Percentiles rank a stretch among this genome's conserved stretches.
Conservation (phyloP, 768 basidiomycete species). For the Pulveroboletus frians region DNA sequence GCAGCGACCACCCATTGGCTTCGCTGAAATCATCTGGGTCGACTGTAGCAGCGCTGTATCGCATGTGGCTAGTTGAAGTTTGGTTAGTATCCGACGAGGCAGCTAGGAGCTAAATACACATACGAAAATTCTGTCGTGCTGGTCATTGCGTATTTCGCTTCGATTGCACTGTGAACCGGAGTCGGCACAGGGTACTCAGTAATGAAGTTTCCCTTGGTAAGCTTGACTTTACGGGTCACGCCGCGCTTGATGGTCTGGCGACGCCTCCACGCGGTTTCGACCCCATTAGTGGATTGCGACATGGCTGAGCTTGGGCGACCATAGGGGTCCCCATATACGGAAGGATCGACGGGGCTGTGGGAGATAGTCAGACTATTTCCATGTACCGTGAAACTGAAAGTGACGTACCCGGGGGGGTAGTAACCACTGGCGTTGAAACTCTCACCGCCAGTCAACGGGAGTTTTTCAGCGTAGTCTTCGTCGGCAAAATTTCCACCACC, state of each 20-base stretch:
- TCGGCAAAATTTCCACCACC: conserved; percentile 46
- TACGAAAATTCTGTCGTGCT: conserved; percentile 90
- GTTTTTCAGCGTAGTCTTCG: conserved; percentile 73
- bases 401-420: conserved; percentile 69
- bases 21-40: conserved; percentile 87
- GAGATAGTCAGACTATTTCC: conserved; percentile 1
- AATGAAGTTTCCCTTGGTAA: conserved; percentile 91
- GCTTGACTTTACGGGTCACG: conserved; percentile 90
- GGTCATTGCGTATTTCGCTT: conserved; percentile 66
- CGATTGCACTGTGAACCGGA: conserved; percentile 76
- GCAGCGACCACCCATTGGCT: conserved; percentile 78
- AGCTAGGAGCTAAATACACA: conserved; percentile 26
- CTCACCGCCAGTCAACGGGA: conserved; percentile 61
- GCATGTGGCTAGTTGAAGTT: conserved; percentile 59
- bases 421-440: conserved; percentile 51
- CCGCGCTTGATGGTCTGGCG: conserved; percentile 90
- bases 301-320: conserved; percentile 46
- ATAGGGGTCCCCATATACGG: conserved; percentile 65
- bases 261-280: conserved; percentile 60
- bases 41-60: conserved; percentile 87
- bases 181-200: conserved; percentile 85
- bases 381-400: background rate
- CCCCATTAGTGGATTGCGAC: conserved; percentile 51
- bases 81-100: background rate
- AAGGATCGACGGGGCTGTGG: conserved; percentile 49